These are phyloP conservation scores for Phytophthora cryptogea DNA, from an alignment of 352 stramenopile genomes.

Conservation along the genomic window DNA sequence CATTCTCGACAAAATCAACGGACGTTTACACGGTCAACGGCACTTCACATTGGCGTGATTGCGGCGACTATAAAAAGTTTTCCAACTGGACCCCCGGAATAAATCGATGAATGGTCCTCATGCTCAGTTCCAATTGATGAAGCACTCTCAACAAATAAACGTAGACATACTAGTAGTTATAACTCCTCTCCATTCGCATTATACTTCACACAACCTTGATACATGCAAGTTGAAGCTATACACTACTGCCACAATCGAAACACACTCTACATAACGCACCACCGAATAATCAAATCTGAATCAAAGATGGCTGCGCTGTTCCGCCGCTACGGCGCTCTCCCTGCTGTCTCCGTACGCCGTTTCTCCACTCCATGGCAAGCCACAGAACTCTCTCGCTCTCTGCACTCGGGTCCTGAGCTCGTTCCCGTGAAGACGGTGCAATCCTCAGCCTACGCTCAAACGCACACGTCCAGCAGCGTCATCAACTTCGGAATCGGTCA, in stretches of 20 bases:
- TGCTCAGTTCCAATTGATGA: no score
- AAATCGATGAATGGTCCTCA: no score
- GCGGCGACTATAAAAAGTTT: no score
- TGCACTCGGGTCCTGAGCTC: constrained; percentile 5
- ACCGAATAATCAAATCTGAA: constrained; percentile 3
- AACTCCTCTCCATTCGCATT: no score
- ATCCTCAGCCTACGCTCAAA: constrained; percentile 71
- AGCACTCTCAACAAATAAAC: no score
- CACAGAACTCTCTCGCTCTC: neutral
- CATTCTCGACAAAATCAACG: no score
- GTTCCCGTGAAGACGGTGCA: constrained; percentile 44
- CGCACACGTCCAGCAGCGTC: constrained; percentile 55
- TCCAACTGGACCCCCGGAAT: no score
- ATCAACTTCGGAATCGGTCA: constrained; percentile 90
- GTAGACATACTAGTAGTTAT: no score
- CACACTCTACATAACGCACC: neutral
- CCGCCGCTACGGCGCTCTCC: constrained; percentile 2
- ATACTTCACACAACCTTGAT: no score
- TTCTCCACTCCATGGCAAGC: constrained; percentile 8
- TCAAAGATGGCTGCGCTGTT: constrained; percentile 17
- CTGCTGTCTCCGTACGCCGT: neutral
- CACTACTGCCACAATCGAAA: constrained; percentile 1
- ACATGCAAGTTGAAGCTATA: constrained; percentile 6
- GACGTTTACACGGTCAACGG: no score
- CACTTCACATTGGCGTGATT: no score